A percentile compares a stretch with the other conserved stretches of the same genome.
These are phyloP conservation scores for Jaltomata sinuosa DNA, from an alignment of 257 asterid species.

Conservation along the genomic window DNA sequence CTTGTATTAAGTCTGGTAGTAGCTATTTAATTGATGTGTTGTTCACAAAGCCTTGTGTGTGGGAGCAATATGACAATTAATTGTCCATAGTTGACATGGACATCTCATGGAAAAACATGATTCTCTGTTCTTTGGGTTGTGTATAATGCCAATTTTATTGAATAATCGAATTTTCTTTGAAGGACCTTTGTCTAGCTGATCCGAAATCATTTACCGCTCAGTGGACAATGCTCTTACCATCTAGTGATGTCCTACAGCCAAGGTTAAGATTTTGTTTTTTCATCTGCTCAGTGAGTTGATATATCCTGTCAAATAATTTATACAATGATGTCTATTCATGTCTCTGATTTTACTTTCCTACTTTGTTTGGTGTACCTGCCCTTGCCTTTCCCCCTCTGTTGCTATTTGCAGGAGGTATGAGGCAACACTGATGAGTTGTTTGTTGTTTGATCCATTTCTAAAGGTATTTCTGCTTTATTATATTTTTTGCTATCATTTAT, in stretches of 20 bases:
- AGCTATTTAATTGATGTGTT: background rate
- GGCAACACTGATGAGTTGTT: conserved; percentile 76
- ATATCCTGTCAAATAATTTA: background rate
- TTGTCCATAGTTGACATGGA: background rate
- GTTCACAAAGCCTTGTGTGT: background rate
- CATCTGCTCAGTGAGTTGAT: conserved; percentile 4
- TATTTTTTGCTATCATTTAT: background rate
- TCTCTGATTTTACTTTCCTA: background rate
- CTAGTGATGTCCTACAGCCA: conserved; percentile 73
- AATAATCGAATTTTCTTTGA: conserved; percentile 24
- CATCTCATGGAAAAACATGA: background rate
- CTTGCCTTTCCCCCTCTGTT: background rate
- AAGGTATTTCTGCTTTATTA: conserved; percentile 43
- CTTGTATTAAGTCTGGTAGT: background rate
- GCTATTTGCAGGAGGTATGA: conserved; percentile 61
- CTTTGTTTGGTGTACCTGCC: background rate
- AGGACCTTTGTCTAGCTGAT: conserved; percentile 95
- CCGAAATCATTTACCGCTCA: conserved; percentile 76
- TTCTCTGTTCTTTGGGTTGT: background rate
- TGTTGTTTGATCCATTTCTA: conserved; percentile 70
- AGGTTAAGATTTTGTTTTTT: conserved; percentile 41
- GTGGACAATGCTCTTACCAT: conserved; percentile 86
- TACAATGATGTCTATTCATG: background rate
- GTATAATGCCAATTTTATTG: conserved; percentile 7
- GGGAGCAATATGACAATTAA: background rate